Evolutionary conservation across 306 rosid species (phyloP), one percentile per base, ranked within the genome.

Genomic region (Sophora flavescens): DNA sequence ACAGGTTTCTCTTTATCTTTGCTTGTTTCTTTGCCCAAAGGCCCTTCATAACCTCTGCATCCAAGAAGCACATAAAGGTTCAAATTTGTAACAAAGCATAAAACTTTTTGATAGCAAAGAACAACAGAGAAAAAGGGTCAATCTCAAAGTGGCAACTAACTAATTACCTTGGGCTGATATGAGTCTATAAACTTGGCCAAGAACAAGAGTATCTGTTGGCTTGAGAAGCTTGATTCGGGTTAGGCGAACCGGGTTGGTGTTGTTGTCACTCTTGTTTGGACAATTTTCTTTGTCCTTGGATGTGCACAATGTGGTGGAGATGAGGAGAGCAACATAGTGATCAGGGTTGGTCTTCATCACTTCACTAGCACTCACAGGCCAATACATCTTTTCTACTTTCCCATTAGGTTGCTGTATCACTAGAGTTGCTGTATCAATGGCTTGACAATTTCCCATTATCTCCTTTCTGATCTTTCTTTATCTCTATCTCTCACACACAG

Each of bases 391-490:
- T 71, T 95, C 97, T 33, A 76, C 91, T 83, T 95, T 92, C 36
- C 99, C 99, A 86, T 80, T 89, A 30, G 99, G 97, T 65, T 92
- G 93, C 48, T 95, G 97, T 35, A 95, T 87, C 36, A 89, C 96
- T 32, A 95, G 82, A 7, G 93, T 90, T 66, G 99, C 99, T 16
- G 99, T 85, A 87, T 95, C 99, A 81, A 89, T 80, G 48, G 99
- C 99, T 82, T 95, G 99, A n/a, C 99, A 95, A 68, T 95, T 95
- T 42, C 99, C 99, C 99, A 95, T 92, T 54, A 68, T 73, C 78
- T 75, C 47, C 65, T 33, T 51, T 18, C 30, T 66, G 56, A 75
- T 78, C 4, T 51, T 75, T 62, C 38, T 35, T 39, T 28, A 3
- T 57, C 56, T 74, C 26, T 74, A 6, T 26, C 72, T 66, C 39